These are phyloP conservation scores for Mortierella polycephala DNA, from an alignment of 371 early-diverging fungal species.

Conservation along the genomic window DNA sequence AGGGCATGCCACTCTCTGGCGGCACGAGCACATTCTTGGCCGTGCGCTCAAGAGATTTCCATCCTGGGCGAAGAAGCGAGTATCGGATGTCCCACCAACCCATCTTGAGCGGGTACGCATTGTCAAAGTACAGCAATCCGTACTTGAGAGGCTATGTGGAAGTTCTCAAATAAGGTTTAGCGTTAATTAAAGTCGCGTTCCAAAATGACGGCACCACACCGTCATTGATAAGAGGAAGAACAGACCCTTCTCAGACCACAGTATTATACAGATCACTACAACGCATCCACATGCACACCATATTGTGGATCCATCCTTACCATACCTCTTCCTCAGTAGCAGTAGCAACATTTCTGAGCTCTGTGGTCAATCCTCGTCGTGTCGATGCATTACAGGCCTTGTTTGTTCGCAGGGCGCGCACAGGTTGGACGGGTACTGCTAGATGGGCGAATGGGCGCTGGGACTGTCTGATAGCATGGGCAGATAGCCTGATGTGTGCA, in stretches of 20 bases:
- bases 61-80: constrained; percentile 45
- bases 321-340: constrained; percentile 37
- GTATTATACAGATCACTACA: too few species aligned
- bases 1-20: constrained; percentile 57
- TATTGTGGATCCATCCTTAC: too few species aligned
- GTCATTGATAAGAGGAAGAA: too few species aligned
- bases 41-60: constrained; percentile 49
- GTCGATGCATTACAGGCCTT: constrained; percentile 1
- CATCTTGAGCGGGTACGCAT: constrained; percentile 52
- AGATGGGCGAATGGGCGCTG: background rate
- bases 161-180: constrained; percentile 6
- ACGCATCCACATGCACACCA: too few species aligned
- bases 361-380: constrained; percentile 17
- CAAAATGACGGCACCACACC: constrained; percentile 8
- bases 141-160: constrained; percentile 46
- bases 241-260: background rate
- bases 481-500: constrained; percentile 5
- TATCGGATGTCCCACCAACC: constrained; percentile 52
- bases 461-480: background rate
- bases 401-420: constrained; percentile 9
- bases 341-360: background rate
- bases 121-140: constrained; percentile 53
- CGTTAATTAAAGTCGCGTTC: background rate
- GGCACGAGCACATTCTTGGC: constrained; percentile 56
- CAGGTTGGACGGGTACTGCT: constrained; percentile 7